phyloP scores from a whole-genome alignment of 768 basidiomycete genomes.

The Naganishia friedmannii region DNA sequence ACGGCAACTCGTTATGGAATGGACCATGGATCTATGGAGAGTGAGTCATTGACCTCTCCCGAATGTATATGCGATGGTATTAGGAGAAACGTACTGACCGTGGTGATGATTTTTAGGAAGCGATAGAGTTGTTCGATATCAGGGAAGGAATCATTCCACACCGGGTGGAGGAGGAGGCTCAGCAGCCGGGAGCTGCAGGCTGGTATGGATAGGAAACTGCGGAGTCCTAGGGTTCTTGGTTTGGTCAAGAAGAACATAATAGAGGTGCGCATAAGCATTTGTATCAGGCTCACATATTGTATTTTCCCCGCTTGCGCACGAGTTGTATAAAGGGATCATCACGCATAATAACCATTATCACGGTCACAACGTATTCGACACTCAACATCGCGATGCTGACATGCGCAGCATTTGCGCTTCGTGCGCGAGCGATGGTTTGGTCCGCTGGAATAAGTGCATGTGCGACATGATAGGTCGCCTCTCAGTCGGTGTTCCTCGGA shows the following conservation, averaged over 20 bases:
- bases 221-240: neutral
- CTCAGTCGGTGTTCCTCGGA: no score
- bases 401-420: no score
- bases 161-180: conserved; percentile 50
- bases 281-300: neutral
- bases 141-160: conserved; percentile 71
- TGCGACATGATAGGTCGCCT: no score
- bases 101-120: conserved; percentile 60
- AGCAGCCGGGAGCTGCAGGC: conserved; percentile 24
- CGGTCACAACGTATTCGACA: neutral
- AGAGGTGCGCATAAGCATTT: conserved; percentile 1
- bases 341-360: neutral
- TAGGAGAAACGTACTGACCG: neutral
- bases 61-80: neutral
- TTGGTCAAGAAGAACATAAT: neutral
- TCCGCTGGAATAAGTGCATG: no score
- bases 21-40: conserved; percentile 85
- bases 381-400: no score
- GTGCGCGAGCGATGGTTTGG: no score
- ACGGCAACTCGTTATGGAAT: conserved; percentile 83
- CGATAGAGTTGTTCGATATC: conserved; percentile 83
- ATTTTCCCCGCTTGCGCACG: neutral
- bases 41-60: conserved; percentile 54
- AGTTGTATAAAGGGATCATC: conserved; percentile 3
- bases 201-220: conserved; percentile 36